Base-by-base conservation (phyloP, 2,329 filamentous ascomycete species). In the Curvularia lunata region DNA sequence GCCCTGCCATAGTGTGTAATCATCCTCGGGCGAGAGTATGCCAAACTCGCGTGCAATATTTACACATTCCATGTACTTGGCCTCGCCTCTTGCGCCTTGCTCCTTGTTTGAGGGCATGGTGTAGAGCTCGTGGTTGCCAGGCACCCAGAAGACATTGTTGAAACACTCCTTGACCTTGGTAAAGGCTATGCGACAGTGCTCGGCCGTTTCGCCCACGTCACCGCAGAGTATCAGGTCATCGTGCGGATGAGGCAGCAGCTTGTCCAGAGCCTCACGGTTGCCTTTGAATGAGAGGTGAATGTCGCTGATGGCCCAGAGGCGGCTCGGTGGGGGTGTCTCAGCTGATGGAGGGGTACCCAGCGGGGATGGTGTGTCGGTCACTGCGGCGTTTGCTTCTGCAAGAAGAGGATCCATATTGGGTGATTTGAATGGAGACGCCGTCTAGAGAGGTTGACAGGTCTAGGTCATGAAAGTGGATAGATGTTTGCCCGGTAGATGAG, bases 101-200 rank as follows among this genome's bases (percentile, higher is more conserved):
- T 76, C 74, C 45, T 77, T 73, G 23, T 78, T 67, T 4, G 75
- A 69, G 1, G 78, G 77, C 52, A 85, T 67, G 1, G 82, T 84
- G 69, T 86, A 86, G 9, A 86, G 78, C 74, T 86, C 84, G 63
- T 86, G 84, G 66, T 86, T 86, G 5, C 84, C 84, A 0, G 83
- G 84, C 7, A 81, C 80, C 84, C 84, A 86, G 65, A 80, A 85
- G 25, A 85, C 83, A 32, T 76, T 69, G 37, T 75, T 69, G 70
- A 81, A 82, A 54, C 77, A 75, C 28, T 71, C 66, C 28, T 74
- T 81, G 4, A 78, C 78, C 50, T 74, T 74, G 13, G 64, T 64
- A 41, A 78, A 78, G n/a, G 74, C 75, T 2, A 69, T 56, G 30
- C 64, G 70, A 46, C 75, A 71, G 43, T 78, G 75, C 32, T 76